phyloP scores from a whole-genome alignment of 2,329 filamentous ascomycete genomes.

The Trichoderma polysporum region DNA sequence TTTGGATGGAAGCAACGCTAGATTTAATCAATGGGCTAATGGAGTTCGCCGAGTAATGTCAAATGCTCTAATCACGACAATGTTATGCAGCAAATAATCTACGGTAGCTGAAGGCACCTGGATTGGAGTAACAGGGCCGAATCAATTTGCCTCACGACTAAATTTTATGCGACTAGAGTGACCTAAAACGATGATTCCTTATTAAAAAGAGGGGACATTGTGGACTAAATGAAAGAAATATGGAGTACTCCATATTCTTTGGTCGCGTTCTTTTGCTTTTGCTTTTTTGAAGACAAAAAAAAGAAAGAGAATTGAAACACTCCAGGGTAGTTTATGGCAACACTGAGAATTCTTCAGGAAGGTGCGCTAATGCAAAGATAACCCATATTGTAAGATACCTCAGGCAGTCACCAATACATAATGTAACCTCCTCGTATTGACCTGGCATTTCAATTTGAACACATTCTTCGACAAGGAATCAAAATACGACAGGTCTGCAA shows the following conservation, averaged over 20 bases:
- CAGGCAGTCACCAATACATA: neutral
- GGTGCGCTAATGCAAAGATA: neutral
- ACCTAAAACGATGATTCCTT: neutral
- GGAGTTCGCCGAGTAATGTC: neutral
- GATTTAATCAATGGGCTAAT: neutral
- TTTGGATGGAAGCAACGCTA: neutral
- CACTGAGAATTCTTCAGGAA: neutral
- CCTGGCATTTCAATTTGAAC: neutral
- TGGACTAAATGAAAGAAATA: neutral
- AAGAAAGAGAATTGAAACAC: neutral
- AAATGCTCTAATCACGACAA: neutral
- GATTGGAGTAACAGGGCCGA: neutral
- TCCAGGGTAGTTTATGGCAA: neutral
- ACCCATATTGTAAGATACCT: neutral
- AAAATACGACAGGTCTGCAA: slow-evolving; percentile 7
- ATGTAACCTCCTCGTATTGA: neutral
- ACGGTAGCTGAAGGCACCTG: neutral
- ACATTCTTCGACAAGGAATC: neutral
- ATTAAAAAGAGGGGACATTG: neutral
- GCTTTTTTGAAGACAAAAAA: neutral
- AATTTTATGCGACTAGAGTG: neutral
- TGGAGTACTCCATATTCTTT: neutral
- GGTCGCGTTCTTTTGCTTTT: neutral
- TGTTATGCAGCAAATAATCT: neutral
- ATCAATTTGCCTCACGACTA: neutral